These are phyloP conservation scores for Chimonanthus praecox DNA, from an alignment of 164 flowering plant species.

Conservation along the genomic window DNA sequence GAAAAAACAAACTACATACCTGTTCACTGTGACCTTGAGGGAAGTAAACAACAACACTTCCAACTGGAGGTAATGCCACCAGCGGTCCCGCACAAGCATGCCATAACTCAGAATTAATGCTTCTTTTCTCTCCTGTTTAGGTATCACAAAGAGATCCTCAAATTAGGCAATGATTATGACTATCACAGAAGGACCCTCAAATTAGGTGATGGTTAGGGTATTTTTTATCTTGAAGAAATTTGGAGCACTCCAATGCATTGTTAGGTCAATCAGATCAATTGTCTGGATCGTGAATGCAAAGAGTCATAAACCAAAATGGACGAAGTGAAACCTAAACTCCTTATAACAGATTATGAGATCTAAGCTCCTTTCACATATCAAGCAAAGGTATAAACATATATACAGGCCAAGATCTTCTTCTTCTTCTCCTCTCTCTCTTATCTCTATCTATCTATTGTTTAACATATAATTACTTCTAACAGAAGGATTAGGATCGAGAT, in stretches of 20 bases:
- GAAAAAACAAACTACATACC: conserved; percentile 29
- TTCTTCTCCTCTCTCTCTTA: too few relatives aligned
- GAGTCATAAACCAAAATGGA: background rate
- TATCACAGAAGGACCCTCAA: background rate
- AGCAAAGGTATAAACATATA: background rate
- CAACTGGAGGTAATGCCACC: conserved; percentile 87
- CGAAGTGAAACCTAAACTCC: background rate
- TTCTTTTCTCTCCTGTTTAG: conserved; percentile 64
- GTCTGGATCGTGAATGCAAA: background rate
- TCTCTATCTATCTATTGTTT: too few relatives aligned
- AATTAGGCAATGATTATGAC: background rate
- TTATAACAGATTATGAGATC: background rate
- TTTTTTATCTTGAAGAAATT: background rate
- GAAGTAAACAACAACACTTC: conserved; percentile 94
- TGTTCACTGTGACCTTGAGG: conserved; percentile 99
- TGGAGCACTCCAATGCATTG: background rate
- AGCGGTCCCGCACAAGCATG: conserved; percentile 99
- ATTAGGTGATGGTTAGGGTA: background rate
- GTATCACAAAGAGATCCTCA: conserved; percentile 1
- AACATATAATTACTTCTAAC: background rate
- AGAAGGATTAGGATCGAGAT: too few relatives aligned
- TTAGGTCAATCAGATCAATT: background rate
- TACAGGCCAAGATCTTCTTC: too few relatives aligned
- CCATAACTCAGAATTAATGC: conserved; percentile 94
- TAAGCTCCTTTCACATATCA: background rate